Percentiles rank a stretch among this genome's conserved stretches.
Conservation (phyloP, 2,329 filamentous ascomycete species). For the Diaporthe vaccinii region DNA sequence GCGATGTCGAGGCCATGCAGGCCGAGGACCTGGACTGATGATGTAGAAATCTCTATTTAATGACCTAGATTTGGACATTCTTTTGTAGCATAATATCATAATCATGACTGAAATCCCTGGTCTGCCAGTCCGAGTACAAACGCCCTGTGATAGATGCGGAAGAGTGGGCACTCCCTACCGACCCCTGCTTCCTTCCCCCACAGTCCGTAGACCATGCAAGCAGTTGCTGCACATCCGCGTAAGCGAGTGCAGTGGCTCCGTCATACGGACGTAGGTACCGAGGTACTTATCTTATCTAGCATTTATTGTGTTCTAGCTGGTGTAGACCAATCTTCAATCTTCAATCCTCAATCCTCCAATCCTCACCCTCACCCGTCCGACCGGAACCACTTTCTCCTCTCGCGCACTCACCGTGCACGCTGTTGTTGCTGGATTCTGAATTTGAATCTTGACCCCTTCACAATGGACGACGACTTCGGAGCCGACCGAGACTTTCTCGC, state of each 20-base stretch:
- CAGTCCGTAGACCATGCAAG: background rate
- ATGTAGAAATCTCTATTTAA: background rate
- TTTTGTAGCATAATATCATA: background rate
- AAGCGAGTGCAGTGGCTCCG: background rate
- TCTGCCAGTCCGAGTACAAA: too few species aligned
- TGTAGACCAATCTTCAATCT: background rate
- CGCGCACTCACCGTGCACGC: background rate
- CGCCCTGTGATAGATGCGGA: background rate
- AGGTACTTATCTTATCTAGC: background rate
- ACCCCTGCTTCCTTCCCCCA: constrained; percentile 4
- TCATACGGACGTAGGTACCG: background rate
- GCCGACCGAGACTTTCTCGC: constrained; percentile 69
- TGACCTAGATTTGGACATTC: background rate
- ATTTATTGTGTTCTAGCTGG: background rate
- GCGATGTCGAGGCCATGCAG: constrained; percentile 50
- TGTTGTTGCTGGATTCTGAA: background rate
- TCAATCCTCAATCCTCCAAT: background rate
- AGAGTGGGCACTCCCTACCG: background rate
- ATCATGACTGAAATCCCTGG: background rate
- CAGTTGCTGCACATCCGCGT: too few species aligned
- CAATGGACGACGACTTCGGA: constrained; percentile 68
- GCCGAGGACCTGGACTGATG: constrained; percentile 43
- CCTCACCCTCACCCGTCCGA: background rate
- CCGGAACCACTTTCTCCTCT: background rate
- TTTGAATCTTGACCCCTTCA: background rate